Evolutionary conservation across 768 basidiomycete species (phyloP), one percentile per base, ranked within the genome.

Genomic region (Agrocybe pediades): DNA sequence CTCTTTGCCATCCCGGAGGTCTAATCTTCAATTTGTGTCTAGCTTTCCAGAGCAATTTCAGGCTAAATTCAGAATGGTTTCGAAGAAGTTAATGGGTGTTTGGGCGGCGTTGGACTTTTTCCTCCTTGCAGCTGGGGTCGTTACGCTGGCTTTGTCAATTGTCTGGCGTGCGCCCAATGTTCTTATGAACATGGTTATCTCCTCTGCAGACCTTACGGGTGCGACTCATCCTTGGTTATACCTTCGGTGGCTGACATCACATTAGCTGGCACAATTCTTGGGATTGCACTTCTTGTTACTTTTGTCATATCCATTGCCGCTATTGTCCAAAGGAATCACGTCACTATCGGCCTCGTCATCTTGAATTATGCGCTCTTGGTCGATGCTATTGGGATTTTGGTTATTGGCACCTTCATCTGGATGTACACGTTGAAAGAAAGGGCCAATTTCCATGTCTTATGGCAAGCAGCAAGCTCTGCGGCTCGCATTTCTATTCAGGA

Each of bases 401-500:
- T 85, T 48, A 71, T 91, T 23, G 92, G 90, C 55, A 81, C 86
- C 19, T 79, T 82, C 59, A 73, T 95, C 46, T 96, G 94, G 94
- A 84, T 88, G 71, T 90, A 73, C 65, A 92, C 92, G 5, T 76
- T 95, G 16, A 70, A 79, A 51, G 87, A 92, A 66, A 83, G 87
- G 23, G 70, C 72, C 41, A 83, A 90, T 61, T 95, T 86, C 71
- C 80, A 83, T 56, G 55, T 55, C 0, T 69, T 83, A 21, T 95
- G 86, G 79, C 55, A 73, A 11, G 68, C 68, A 46, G 75, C 78
- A 54, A 71, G 77, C 25, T 55, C 71, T 23, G 73, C 70, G 1
- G 78, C 73, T 19, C 79, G 84, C 56, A 74, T 85, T 33, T 63
- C 71, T 15, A 68, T 95, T 24, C 94, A 96, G 70, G 85, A 95